A percentile compares a stretch with the other conserved stretches of the same genome.
Evolutionary conservation across 768 basidiomycete species (phyloP).

Genomic region (Collybiopsis confluens): DNA sequence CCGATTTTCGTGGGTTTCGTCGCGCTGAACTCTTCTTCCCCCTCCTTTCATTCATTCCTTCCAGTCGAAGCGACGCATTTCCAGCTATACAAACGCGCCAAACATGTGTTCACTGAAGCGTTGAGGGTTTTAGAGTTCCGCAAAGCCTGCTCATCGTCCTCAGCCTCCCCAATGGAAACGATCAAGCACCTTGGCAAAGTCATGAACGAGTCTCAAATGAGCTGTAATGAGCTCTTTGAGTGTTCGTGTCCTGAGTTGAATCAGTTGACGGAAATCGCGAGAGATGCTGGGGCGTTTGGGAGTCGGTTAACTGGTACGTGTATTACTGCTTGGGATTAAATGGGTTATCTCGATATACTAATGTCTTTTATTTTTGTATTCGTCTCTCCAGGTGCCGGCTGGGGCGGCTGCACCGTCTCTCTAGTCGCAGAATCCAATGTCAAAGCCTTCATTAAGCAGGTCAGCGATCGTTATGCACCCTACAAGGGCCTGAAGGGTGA

Average conservation of each 20-base stretch:
- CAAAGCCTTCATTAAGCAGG: constrained; percentile 54
- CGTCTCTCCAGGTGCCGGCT: constrained; percentile 86
- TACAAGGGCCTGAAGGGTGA: constrained; percentile 59
- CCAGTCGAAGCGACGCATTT: too few species aligned
- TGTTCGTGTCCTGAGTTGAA: constrained; percentile 82
- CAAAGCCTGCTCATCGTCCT: constrained; percentile 59
- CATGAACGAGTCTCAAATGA: constrained; percentile 63
- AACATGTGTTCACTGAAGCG: constrained; percentile 80
- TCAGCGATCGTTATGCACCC: constrained; percentile 59
- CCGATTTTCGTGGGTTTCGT: too few species aligned
- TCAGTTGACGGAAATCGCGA: constrained; percentile 58
- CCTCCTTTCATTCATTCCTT: too few species aligned
- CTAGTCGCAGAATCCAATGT: constrained; percentile 66
- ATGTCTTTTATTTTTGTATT: too few species aligned
- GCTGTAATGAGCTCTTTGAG: constrained; percentile 66
- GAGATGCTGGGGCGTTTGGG: constrained; percentile 72
- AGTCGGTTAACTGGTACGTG: constrained; percentile 77
- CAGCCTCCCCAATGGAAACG: background rate
- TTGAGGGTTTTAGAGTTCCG: constrained; percentile 78
- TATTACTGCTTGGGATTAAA: too few species aligned
- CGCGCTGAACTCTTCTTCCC: too few species aligned
- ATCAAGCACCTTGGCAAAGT: constrained; percentile 6
- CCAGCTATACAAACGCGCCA: constrained; percentile 78
- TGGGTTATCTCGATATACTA: too few species aligned
- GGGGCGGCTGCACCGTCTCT: constrained; percentile 89